A percentile compares a stretch with the other conserved stretches of the same genome.
Evolutionary conservation across 2,329 filamentous ascomycete species (phyloP).

Genomic region (Calcarisporium arbuscula): DNA sequence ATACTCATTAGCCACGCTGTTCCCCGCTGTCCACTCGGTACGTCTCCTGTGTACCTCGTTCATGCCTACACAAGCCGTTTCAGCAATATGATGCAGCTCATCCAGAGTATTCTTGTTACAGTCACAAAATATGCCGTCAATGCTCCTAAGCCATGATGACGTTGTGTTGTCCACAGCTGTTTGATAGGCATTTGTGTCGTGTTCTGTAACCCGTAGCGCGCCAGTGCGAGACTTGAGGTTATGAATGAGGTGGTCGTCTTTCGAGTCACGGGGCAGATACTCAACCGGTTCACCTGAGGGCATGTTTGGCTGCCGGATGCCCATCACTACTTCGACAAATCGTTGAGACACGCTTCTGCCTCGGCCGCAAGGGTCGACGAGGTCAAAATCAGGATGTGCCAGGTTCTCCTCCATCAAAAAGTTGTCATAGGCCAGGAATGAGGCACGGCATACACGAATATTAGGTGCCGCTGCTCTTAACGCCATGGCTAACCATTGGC

Average conservation of each 20-base stretch:
- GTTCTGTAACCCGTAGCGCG: slow-evolving; percentile 22
- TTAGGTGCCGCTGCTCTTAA: slow-evolving; percentile 28
- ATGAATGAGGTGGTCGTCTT: slow-evolving; percentile 17
- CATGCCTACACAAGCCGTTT: slow-evolving; percentile 37
- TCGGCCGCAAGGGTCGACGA: slow-evolving; percentile 34
- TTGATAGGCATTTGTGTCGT: slow-evolving; percentile 30
- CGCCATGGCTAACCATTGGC: slow-evolving; percentile 36
- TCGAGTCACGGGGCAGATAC: slow-evolving; percentile 24
- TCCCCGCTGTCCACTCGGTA: slow-evolving; percentile 22
- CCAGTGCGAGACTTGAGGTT: slow-evolving; percentile 19
- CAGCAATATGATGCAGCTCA: slow-evolving; percentile 36
- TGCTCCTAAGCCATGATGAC: slow-evolving; percentile 34
- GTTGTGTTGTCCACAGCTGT: slow-evolving; percentile 31
- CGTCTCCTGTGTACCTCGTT: slow-evolving; percentile 32
- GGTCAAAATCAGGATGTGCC: slow-evolving; percentile 28
- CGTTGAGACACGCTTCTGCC: slow-evolving; percentile 35
- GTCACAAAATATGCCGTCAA: slow-evolving; percentile 39
- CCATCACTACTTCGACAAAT: slow-evolving; percentile 39
- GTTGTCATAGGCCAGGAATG: slow-evolving; percentile 37
- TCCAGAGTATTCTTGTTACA: slow-evolving; percentile 36
- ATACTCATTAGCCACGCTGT: slow-evolving; percentile 23
- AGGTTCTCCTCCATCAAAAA: slow-evolving; percentile 27
- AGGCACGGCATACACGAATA: slow-evolving; percentile 36
- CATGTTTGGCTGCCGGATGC: slow-evolving; percentile 29
- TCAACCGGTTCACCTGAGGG: slow-evolving; percentile 25